Conservation (phyloP, 2,329 filamentous ascomycete species). For the Claviceps arundinis region DNA sequence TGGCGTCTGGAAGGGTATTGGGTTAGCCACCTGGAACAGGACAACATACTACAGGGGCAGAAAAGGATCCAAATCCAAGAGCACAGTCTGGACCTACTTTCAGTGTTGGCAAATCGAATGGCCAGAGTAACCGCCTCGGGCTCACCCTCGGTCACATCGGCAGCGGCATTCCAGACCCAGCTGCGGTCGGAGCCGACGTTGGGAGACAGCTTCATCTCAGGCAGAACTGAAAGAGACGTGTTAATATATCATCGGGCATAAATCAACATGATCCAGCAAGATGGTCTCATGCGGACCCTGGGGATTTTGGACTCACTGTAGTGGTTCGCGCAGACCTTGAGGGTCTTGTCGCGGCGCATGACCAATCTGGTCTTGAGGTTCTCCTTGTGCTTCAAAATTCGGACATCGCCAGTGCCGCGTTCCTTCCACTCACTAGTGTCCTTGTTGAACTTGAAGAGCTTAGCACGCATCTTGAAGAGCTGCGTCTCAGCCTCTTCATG, state of each 20-base stretch:
- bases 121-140: slow-evolving; percentile 91
- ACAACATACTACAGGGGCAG: not conserved
- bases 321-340: slow-evolving; percentile 99
- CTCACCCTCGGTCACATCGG: slow-evolving; percentile 96
- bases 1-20: slow-evolving; percentile 54
- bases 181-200: slow-evolving; percentile 96
- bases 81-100: slow-evolving; percentile 53
- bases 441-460: slow-evolving; percentile 96
- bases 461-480: slow-evolving; percentile 98
- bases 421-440: slow-evolving; percentile 97
- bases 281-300: too few species aligned
- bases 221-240: slow-evolving; percentile 52
- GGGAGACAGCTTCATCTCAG: slow-evolving; percentile 96
- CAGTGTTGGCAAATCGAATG: slow-evolving; percentile 93
- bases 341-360: slow-evolving; percentile 98
- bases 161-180: slow-evolving; percentile 98
- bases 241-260: slow-evolving; percentile 2
- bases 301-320: slow-evolving; percentile 59
- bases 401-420: slow-evolving; percentile 90
- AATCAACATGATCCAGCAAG: too few species aligned
- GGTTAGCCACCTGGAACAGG: not conserved
- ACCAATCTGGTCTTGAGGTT: slow-evolving; percentile 95
- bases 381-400: slow-evolving; percentile 96
- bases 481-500: slow-evolving; percentile 98
- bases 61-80: not conserved